These are phyloP conservation scores for Clarireedia paspali DNA, from an alignment of 2,329 filamentous ascomycete genomes.

Conservation along the genomic window DNA sequence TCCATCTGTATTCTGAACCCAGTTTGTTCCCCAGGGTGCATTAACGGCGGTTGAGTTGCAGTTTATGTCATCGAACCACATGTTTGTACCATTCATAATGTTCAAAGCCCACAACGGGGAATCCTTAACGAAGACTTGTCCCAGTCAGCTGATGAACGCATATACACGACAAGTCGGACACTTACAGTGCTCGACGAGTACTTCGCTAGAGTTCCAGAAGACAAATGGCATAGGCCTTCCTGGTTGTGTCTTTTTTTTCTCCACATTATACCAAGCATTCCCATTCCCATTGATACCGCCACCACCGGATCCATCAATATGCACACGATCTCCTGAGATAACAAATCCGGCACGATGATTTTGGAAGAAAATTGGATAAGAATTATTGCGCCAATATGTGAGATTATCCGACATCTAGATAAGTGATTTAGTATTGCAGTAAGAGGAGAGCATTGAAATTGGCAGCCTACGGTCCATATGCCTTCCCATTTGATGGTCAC, in stretches of 20 bases:
- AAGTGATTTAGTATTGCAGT: background rate
- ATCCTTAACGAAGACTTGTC: slow-evolving; percentile 37
- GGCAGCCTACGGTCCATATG: slow-evolving; percentile 36
- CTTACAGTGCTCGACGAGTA: slow-evolving; percentile 40
- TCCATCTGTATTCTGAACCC: slow-evolving; percentile 51
- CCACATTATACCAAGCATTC: slow-evolving; percentile 45
- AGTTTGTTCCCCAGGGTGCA: slow-evolving; percentile 42
- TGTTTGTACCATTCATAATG: slow-evolving; percentile 49
- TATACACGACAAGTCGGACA: background rate
- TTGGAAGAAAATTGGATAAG: slow-evolving; percentile 45
- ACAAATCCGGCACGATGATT: slow-evolving; percentile 48
- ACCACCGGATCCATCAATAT: slow-evolving; percentile 42
- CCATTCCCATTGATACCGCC: slow-evolving; percentile 49
- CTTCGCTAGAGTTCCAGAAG: slow-evolving; percentile 49
- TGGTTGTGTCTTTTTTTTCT: slow-evolving; percentile 37
- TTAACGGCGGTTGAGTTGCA: slow-evolving; percentile 42
- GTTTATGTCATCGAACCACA: slow-evolving; percentile 43
- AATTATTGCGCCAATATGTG: slow-evolving; percentile 46
- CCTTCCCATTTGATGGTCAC: slow-evolving; percentile 46
- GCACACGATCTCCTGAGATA: slow-evolving; percentile 41
- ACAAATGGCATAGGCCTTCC: slow-evolving; percentile 51
- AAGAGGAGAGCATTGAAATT: background rate
- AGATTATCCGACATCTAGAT: slow-evolving; percentile 40
- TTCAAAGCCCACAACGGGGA: slow-evolving; percentile 47
- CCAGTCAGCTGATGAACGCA: background rate